Evolutionary conservation across 2,329 filamentous ascomycete genomes (phyloP).

Genomic region (Aspergillus spinulosporus): DNA sequence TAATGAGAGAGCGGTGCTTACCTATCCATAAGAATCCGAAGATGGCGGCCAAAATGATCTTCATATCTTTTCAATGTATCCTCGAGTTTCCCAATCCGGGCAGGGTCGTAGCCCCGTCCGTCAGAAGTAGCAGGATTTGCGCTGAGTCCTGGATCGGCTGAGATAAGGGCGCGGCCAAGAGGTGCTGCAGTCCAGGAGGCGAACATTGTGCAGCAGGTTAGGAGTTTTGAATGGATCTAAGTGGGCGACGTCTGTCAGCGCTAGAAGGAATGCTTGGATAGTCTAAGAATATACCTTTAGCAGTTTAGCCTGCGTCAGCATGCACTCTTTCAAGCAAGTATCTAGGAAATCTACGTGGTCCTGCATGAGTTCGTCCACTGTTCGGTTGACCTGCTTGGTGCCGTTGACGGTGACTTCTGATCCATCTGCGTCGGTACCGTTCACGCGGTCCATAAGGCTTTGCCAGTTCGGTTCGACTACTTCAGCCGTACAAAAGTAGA

Average conservation of each 20-base stretch:
- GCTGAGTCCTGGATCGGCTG: conserved; percentile 74
- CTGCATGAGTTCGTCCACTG: conserved; percentile 97
- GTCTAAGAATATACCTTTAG: conserved; percentile 64
- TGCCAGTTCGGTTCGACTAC: conserved; percentile 99
- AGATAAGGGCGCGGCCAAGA: conserved; percentile 79
- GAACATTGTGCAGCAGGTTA: conserved; percentile 94
- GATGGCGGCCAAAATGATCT: conserved; percentile 83
- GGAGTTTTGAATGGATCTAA: conserved; percentile 94
- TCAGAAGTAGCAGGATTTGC: conserved; percentile 32
- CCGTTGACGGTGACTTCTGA: conserved; percentile 41
- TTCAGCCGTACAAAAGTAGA: conserved; percentile 96
- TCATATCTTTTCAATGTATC: conserved; percentile 92
- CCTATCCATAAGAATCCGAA: conserved; percentile 91
- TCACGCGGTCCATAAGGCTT: conserved; percentile 83
- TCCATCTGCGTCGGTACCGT: conserved; percentile 52
- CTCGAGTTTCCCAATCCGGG: conserved; percentile 71
- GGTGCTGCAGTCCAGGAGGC: conserved; percentile 79
- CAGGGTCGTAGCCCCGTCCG: conserved; percentile 55
- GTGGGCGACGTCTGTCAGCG: neutral
- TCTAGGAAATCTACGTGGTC: conserved; percentile 98
- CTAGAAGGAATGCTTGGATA: neutral
- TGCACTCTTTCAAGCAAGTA: conserved; percentile 97
- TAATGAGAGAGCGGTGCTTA: conserved; percentile 24
- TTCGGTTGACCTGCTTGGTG: conserved; percentile 62
- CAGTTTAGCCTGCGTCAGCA: conserved; percentile 95